Base-by-base conservation (phyloP, 176 grass and related monocot species). In the Alloteropsis semialata region DNA sequence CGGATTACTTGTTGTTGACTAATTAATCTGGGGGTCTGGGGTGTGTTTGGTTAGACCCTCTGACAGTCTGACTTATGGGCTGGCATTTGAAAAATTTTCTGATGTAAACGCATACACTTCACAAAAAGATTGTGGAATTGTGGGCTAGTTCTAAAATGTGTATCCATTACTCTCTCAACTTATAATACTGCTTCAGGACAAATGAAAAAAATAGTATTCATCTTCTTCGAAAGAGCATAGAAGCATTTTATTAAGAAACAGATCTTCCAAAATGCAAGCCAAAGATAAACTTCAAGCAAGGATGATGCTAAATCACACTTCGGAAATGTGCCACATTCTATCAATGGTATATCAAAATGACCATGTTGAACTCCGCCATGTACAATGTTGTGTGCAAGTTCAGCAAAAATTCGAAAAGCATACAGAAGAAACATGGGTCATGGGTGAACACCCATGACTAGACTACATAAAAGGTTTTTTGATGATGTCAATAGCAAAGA, bases 201-300 rank as follows among this genome's bases (percentile, higher is more conserved):
- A 63, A 62, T 45, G 60, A 63, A 65, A 36, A 18, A 4, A 12
- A 57, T 12, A 77, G 9, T 46, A 56, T 64, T 45, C 10, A 0
- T 5, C 46, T 32, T 78, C 10, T 24, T 1, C 16, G 42, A 78
- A 2, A 78, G 28, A 22, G 19, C 18, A 30, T 62, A 49, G 27
- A 61, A 77, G 41, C 38, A 62, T 43, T 65, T 15, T 3, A 19
- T 27, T 66, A 51, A 63, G 22, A 73, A 72, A 27, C 29, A 18
- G 45, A 87, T 50, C 43, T 41, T 81, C 41, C 48, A 34, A 81
- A 84, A 60, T 77, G 34, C n/a, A 63, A 18, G 61, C 73, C 27
- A 22, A 15, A 60, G 10, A 59, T 73, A 79, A 61, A 65, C 78
- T 72, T 19, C 56, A 71, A 15, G 42, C 21, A 65, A 24, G 61